Evolutionary conservation across 352 stramenopile genomes (phyloP).

Genomic region (Phytophthora foliorum): DNA sequence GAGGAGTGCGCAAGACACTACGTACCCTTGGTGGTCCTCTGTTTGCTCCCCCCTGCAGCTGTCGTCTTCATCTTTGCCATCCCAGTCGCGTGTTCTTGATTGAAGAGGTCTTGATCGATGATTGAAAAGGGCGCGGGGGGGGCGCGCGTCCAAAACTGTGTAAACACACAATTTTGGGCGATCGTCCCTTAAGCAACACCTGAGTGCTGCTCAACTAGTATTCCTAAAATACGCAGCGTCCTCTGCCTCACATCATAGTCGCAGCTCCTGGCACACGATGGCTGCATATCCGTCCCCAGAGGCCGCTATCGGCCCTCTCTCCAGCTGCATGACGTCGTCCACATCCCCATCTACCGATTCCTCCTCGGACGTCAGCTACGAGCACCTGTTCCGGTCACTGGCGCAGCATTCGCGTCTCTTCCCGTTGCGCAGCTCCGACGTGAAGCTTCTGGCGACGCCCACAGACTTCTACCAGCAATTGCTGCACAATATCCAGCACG

Average conservation of each 20-base stretch:
- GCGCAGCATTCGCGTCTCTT: slow-evolving; percentile 70
- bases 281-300: neutral
- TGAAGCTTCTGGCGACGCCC: slow-evolving; percentile 61
- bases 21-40: no score
- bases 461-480: slow-evolving; percentile 73
- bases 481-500: slow-evolving; percentile 61
- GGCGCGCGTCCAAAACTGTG: no score
- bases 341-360: neutral
- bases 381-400: slow-evolving; percentile 64
- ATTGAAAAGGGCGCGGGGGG: no score
- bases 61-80: no score
- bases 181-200: no score
- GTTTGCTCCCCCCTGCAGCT: no score
- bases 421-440: slow-evolving; percentile 57
- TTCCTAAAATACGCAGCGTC: neutral
- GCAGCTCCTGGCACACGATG: neutral
- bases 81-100: no score
- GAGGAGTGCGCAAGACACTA: no score
- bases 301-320: neutral
- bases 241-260: neutral
- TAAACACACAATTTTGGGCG: no score
- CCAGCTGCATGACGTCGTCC: neutral
- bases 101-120: no score
- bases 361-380: slow-evolving; percentile 33
- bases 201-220: no score